A percentile compares a stretch with the other conserved stretches of the same genome.
Evolutionary conservation across 805 yeast genomes (phyloP).

Genomic region (Metahyphopichia silvanorum): DNA sequence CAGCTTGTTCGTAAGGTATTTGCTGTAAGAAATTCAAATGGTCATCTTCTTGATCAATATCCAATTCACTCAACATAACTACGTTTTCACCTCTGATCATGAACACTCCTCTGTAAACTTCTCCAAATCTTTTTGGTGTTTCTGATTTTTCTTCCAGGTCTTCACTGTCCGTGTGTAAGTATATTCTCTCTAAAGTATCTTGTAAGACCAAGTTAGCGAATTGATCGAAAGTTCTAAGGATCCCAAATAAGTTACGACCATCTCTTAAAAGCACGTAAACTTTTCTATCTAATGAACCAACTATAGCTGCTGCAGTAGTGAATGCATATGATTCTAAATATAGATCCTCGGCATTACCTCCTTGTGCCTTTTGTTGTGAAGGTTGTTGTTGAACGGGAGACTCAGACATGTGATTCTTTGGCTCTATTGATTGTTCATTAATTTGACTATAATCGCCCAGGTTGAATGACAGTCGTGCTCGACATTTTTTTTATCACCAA

Average conservation of each 20-base stretch:
- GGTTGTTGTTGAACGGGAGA: no score
- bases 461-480: no score
- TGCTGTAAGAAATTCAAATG: slow-evolving; percentile 56
- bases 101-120: slow-evolving; percentile 73
- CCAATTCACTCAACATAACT: slow-evolving; percentile 89
- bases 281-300: slow-evolving; percentile 79
- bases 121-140: slow-evolving; percentile 64
- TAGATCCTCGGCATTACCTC: slow-evolving; percentile 50
- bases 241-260: slow-evolving; percentile 85
- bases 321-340: slow-evolving; percentile 78
- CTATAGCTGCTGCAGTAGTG: slow-evolving; percentile 87
- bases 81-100: slow-evolving; percentile 96
- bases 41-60: slow-evolving; percentile 78
- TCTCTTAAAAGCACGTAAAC: slow-evolving; percentile 85
- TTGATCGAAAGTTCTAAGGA: slow-evolving; percentile 92
- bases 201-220: slow-evolving; percentile 90
- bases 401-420: no score
- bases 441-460: no score
- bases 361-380: no score
- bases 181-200: slow-evolving; percentile 84
- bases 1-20: slow-evolving; percentile 63
- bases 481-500: no score
- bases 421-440: no score
- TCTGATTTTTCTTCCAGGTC: slow-evolving; percentile 31
- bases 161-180: slow-evolving; percentile 40